These are phyloP conservation scores for Cardamine resedifolia DNA, from an alignment of 345 rosid genomes.

Conservation along the genomic window DNA sequence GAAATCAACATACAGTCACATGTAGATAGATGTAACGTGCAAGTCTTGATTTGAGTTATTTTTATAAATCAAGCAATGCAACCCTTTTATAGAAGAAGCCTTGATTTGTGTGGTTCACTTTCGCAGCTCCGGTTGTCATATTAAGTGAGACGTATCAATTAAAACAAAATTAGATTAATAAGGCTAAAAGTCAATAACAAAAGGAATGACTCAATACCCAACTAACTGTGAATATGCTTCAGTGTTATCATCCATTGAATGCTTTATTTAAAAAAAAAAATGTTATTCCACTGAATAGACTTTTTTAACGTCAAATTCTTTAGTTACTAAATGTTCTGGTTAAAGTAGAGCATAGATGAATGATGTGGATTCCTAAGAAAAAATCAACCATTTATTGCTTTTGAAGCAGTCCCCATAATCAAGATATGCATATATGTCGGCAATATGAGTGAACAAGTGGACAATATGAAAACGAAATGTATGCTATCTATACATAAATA, in stretches of 20 bases:
- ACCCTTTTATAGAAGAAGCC: background rate
- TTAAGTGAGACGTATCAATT: background rate
- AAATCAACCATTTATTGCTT: background rate
- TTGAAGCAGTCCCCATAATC: background rate
- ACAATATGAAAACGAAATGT: background rate
- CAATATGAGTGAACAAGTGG: background rate
- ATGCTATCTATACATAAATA: background rate
- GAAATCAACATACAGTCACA: background rate
- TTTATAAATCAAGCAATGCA: background rate
- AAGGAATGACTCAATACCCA: background rate
- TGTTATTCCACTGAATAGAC: background rate
- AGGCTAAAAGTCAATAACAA: background rate
- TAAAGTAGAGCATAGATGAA: background rate
- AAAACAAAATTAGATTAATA: background rate
- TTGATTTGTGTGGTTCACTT: constrained; percentile 1
- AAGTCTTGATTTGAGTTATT: background rate
- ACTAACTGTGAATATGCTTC: background rate
- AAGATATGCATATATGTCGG: background rate
- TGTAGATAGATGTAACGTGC: background rate
- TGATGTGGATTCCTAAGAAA: background rate
- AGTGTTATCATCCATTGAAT: background rate
- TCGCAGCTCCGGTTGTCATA: background rate
- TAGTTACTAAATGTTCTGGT: background rate
- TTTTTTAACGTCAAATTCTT: background rate
- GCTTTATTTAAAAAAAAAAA: background rate